Base-by-base conservation (phyloP, 305 asterid genomes). In the Salvia sclarea region DNA sequence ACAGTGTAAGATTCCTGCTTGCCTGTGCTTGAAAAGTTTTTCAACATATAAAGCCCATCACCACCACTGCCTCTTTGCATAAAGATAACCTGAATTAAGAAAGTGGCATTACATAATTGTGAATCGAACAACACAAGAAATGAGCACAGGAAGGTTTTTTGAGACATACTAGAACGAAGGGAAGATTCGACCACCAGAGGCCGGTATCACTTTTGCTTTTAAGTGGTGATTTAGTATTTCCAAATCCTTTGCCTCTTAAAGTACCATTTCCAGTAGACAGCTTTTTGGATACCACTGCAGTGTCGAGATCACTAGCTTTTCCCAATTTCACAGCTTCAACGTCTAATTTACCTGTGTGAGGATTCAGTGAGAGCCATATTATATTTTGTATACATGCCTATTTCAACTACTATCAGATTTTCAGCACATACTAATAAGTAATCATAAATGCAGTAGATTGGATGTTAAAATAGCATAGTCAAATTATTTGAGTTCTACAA, bases 111-210 rank as follows among this genome's bases (percentile, higher is more conserved):
- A 13, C 49, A 24, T 22, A 14, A 71, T 2, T 22, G 18, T 6
- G 8, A 17, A 47, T 24, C 5, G 5, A 55, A 38, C 50, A 55
- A 55, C 5, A n/a, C 25, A 63, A 68, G 70, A 58, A 69, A 70
- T 25, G 18, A 76, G 35, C 48, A 21, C 18, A 17, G 41, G 54
- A 69, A 38, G 44, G 53, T 44, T 61, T 72, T 20, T 12, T 67
- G 78, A 3, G 53, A 82, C 95, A 61, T 90, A 93, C 98, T 28
- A 90, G 86, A 74, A 87, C 95, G 68, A 81, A 91, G 21, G 91
- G 96, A 75, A 91, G 97, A 64, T 79, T 79, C 75, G 37, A 70
- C 97, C 98, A 93, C 98, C 97, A 93, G 22, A 67, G 70, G 48
- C 80, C 85, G 33, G 79, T 59, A 72, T 70, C 83, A 56, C 67